Evolutionary conservation across 176 grass and related monocot genomes (phyloP).

Genomic region (Juncus inflexus): DNA sequence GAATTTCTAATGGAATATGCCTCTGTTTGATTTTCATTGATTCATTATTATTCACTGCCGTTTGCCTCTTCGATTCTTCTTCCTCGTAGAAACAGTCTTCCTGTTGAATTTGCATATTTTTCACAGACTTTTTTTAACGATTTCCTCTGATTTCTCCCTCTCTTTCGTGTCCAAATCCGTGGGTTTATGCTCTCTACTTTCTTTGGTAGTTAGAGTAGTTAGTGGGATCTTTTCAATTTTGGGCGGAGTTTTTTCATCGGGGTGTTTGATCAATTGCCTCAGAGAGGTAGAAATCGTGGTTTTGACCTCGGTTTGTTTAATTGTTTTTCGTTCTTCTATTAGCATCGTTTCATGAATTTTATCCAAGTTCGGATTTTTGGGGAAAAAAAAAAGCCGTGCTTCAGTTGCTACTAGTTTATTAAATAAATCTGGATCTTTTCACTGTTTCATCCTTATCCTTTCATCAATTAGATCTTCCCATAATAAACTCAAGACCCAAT

Average conservation of each 20-base stretch:
- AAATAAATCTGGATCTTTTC: background rate
- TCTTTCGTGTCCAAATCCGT: background rate
- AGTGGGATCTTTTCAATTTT: constrained; percentile 9
- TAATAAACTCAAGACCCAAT: constrained; percentile 1
- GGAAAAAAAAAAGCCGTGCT: background rate
- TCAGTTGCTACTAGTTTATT: constrained; percentile 8
- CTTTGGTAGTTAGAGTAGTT: background rate
- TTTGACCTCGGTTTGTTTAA: constrained; percentile 6
- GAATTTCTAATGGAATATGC: constrained; percentile 23
- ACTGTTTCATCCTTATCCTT: background rate
- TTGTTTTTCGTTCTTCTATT: background rate
- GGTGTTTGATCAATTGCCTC: constrained; percentile 20
- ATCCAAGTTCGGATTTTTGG: background rate
- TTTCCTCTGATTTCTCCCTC: background rate
- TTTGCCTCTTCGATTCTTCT: no score
- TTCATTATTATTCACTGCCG: no score
- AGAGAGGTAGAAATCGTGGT: background rate
- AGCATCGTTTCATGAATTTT: background rate
- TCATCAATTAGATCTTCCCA: no score
- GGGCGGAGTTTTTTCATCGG: background rate
- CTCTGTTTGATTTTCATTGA: background rate
- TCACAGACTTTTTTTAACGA: background rate
- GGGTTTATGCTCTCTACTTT: background rate
- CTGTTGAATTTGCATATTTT: background rate
- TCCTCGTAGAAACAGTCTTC: constrained; percentile 18